phyloP scores from a whole-genome alignment of 2,329 filamentous ascomycete species.

The Aureobasidium lini region DNA sequence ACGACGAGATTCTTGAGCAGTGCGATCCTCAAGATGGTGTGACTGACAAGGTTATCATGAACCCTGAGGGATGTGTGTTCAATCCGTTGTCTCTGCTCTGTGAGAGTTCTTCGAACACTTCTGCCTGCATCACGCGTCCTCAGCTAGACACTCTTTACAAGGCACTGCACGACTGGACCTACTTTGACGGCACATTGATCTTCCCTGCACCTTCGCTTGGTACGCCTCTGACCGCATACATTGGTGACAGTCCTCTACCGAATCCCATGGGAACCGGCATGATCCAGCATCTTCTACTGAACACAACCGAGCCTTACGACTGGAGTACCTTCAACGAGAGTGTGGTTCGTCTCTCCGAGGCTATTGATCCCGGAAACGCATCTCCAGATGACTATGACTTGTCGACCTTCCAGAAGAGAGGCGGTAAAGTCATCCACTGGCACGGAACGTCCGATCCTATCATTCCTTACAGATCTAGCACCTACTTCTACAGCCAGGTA shows the following conservation, averaged over 20 bases:
- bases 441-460: constrained; percentile 37
- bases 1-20: constrained; percentile 40
- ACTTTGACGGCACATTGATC: constrained; percentile 35
- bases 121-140: constrained; percentile 36
- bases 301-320: constrained; percentile 31
- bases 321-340: constrained; percentile 36
- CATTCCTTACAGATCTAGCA: constrained; percentile 40
- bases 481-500: constrained; percentile 43
- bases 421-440: constrained; percentile 40
- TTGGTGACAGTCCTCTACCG: not conserved
- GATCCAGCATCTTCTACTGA: constrained; percentile 15
- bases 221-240: constrained; percentile 33
- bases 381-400: constrained; percentile 30
- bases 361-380: constrained; percentile 30
- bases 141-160: constrained; percentile 39
- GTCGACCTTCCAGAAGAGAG: constrained; percentile 30
- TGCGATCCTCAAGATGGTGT: constrained; percentile 45
- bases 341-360: constrained; percentile 33
- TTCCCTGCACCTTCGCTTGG: constrained; percentile 40
- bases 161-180: constrained; percentile 36
- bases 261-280: not conserved
- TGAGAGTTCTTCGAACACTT: constrained; percentile 29
- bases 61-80: constrained; percentile 37
- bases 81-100: constrained; percentile 35
- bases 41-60: constrained; percentile 42